Conservation (phyloP, 129 eudicot genomes). For the Lactuca sativa region DNA sequence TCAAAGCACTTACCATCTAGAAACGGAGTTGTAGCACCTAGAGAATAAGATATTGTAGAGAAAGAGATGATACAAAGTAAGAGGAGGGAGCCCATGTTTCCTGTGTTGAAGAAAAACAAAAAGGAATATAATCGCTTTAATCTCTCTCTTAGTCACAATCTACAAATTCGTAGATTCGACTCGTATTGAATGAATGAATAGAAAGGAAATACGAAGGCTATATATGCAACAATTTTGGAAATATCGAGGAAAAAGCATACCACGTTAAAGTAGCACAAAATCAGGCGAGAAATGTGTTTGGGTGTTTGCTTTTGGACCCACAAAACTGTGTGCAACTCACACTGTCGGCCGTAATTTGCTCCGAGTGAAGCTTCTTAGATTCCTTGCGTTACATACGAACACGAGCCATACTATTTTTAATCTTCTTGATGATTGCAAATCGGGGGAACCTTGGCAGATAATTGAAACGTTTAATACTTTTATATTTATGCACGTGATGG, state of each 20-base stretch:
- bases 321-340: slow-evolving; percentile 1
- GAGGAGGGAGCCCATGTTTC: slow-evolving; percentile 15
- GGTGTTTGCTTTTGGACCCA: slow-evolving; percentile 29
- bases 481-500: slow-evolving; percentile 22
- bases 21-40: slow-evolving; percentile 9
- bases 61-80: slow-evolving; percentile 6
- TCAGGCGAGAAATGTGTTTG: slow-evolving; percentile 30
- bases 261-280: slow-evolving; percentile 34
- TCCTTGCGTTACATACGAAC: slow-evolving; percentile 3
- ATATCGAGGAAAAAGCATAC: slow-evolving; percentile 18
- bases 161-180: slow-evolving; percentile 11
- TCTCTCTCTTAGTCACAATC: neutral
- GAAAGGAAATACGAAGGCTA: neutral
- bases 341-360: slow-evolving; percentile 37
- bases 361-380: slow-evolving; percentile 23
- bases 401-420: slow-evolving; percentile 7
- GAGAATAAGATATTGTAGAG: slow-evolving; percentile 1
- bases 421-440: slow-evolving; percentile 26
- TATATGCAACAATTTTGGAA: slow-evolving; percentile 31
- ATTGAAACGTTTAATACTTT: slow-evolving; percentile 16
- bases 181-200: slow-evolving; percentile 1
- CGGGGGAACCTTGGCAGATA: slow-evolving; percentile 13
- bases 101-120: neutral
- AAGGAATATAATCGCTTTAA: neutral
- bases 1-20: slow-evolving; percentile 30